Base-by-base conservation (phyloP, 2,329 filamentous ascomycete genomes). In the Fusarium avenaceum region DNA sequence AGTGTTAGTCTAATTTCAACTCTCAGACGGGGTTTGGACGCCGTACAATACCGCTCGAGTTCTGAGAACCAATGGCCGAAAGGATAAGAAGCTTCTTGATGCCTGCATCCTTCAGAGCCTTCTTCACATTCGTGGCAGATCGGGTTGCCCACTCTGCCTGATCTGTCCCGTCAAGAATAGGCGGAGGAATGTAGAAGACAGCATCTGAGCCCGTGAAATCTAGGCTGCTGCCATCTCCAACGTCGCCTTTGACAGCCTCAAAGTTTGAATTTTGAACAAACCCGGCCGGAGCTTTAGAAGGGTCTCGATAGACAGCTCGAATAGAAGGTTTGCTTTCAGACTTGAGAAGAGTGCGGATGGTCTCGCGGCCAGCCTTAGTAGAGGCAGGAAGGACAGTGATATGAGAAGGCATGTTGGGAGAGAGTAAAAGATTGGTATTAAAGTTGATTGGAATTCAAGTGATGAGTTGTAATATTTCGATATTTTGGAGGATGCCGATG, bases 101-200 rank as follows among this genome's bases (percentile, higher is more conserved):
- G 2, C 44, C 58, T 2, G 65, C 72, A 3, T 72, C 49, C 7
- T 59, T 24, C 0, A 68, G 58, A 6, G 75, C 74, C 9, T 63
- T 68, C 13, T 65, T 72, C 0, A 74, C 61, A 26, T 57, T 60
- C 0, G 33, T 47, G 2, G 64, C 75, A 3, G 75, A 44, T 10
- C 57, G 33, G 2, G 62, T 67, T 6, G 74, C 76, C 49, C 71
- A 74, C 19, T 76, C 64, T 20, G 61, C 64, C 17, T 67, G 39
- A 22, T 76, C 71, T 8, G 61, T 53, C 7, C 71, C 74, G 40
- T 76, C 71, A 13, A 66, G 72, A 11, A 59, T 72, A 10, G 76
- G 76, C 1, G 78, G 78, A 2, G 77, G 77, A 33, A 78, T 62
- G 39, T 79, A 79, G 45, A 80, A 72, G 19, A 80, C 72, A 7